Evolutionary conservation across 306 rosid species (phyloP).

Genomic region (Hylodesmum podocarpum): DNA sequence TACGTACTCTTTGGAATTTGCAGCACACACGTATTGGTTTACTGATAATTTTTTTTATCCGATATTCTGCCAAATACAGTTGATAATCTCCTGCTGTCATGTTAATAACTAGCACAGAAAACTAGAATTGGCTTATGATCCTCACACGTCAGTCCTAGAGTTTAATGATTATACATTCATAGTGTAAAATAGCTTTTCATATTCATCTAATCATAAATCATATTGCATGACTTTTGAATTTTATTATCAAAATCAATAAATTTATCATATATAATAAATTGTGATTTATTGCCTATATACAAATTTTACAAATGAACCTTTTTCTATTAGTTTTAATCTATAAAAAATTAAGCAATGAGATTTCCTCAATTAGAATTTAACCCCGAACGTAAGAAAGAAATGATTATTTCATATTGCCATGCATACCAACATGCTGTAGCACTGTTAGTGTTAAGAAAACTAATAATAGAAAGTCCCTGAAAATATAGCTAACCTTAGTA

Average conservation of each 20-base stretch:
- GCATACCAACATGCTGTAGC: neutral
- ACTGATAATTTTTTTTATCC: neutral
- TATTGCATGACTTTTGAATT: too few relatives aligned
- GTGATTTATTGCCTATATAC: too few relatives aligned
- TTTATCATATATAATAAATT: too few relatives aligned
- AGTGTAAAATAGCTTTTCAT: too few relatives aligned
- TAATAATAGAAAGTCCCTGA: neutral
- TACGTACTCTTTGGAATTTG: constrained; percentile 7
- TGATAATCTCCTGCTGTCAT: neutral
- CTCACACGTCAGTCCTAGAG: neutral
- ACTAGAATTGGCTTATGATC: neutral
- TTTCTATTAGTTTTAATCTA: too few relatives aligned
- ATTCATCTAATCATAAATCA: too few relatives aligned
- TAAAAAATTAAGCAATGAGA: neutral
- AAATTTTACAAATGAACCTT: too few relatives aligned
- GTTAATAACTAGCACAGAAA: neutral
- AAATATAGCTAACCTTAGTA: neutral
- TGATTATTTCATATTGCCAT: neutral
- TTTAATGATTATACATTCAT: too few relatives aligned
- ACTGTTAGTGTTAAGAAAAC: neutral
- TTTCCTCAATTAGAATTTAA: neutral
- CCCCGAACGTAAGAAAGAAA: neutral
- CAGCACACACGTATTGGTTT: neutral
- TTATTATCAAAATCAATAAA: too few relatives aligned
- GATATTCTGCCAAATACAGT: neutral